Evolutionary conservation across 148 eudicot species (phyloP).

Genomic region (Suaeda aralocaspica): DNA sequence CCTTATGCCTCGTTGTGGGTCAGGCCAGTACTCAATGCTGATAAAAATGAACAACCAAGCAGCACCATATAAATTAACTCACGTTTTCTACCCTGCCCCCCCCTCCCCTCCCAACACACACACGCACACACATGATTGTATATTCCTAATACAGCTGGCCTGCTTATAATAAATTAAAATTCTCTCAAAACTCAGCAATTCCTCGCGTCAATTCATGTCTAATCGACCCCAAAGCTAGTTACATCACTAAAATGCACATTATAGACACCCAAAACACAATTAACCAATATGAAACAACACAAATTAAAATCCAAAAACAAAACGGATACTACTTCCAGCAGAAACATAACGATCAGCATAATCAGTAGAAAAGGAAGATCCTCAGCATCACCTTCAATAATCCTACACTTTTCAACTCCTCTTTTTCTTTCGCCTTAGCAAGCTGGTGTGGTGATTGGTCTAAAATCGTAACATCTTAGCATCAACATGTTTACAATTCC

Average conservation of each 20-base stretch:
- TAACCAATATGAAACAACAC: too few relatives aligned
- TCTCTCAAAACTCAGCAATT: too few relatives aligned
- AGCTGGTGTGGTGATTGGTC: slow-evolving; percentile 95
- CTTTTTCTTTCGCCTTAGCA: slow-evolving; percentile 78
- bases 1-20: slow-evolving; percentile 94
- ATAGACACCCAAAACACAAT: too few relatives aligned
- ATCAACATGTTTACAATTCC: slow-evolving; percentile 85
- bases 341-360: slow-evolving; percentile 89
- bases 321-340: slow-evolving; percentile 99
- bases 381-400: slow-evolving; percentile 89
- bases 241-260: too few relatives aligned
- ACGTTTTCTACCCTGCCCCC: too few relatives aligned
- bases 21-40: slow-evolving; percentile 99
- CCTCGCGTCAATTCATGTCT: too few relatives aligned
- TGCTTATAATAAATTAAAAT: too few relatives aligned
- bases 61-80: slow-evolving; percentile 10
- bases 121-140: too few relatives aligned
- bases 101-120: too few relatives aligned
- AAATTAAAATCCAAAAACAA: too few relatives aligned
- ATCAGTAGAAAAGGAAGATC: slow-evolving; percentile 90
- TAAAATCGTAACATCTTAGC: slow-evolving; percentile 88
- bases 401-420: slow-evolving; percentile 82
- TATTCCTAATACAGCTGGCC: too few relatives aligned
- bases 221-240: too few relatives aligned
- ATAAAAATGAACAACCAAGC: slow-evolving; percentile 21